These are phyloP conservation scores for Yamadazyma kitorensis DNA, from an alignment of 805 yeast genomes.

Conservation along the genomic window DNA sequence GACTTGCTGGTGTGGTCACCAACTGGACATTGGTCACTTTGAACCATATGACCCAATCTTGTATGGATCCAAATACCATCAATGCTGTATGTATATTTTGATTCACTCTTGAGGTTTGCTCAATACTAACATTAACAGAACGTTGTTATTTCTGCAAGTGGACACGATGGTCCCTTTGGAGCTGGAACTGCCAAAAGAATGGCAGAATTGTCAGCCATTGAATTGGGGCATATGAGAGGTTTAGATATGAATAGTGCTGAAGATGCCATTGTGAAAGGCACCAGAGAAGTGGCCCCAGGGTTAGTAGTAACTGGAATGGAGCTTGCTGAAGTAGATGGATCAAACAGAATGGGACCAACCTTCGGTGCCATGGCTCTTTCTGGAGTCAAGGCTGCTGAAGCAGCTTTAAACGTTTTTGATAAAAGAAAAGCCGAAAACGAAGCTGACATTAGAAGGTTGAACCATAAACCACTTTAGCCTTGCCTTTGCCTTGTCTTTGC, in stretches of 20 bases:
- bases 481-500: no score
- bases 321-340: constrained; percentile 71
- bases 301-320: constrained; percentile 77
- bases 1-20: constrained; percentile 78
- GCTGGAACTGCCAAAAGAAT: constrained; percentile 73
- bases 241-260: constrained; percentile 77
- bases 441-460: constrained; percentile 9
- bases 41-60: constrained; percentile 73
- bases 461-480: constrained; percentile 8
- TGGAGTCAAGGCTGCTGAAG: constrained; percentile 77
- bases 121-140: no score
- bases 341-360: constrained; percentile 82
- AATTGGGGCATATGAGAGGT: constrained; percentile 70
- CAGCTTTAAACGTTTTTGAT: constrained; percentile 37
- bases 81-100: no score
- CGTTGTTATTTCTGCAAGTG: constrained; percentile 69
- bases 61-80: constrained; percentile 83
- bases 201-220: constrained; percentile 26
- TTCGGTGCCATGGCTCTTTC: constrained; percentile 79
- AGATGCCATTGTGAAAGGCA: constrained; percentile 67
- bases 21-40: constrained; percentile 78
- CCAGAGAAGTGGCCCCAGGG: constrained; percentile 65
- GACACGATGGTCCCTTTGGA: constrained; percentile 84
- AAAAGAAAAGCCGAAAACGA: constrained; percentile 11
- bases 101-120: no score